A percentile compares a stretch with the other conserved stretches of the same genome.
Evolutionary conservation across 2,329 filamentous ascomycete species (phyloP).

Genomic region (Gremmenia infestans): DNA sequence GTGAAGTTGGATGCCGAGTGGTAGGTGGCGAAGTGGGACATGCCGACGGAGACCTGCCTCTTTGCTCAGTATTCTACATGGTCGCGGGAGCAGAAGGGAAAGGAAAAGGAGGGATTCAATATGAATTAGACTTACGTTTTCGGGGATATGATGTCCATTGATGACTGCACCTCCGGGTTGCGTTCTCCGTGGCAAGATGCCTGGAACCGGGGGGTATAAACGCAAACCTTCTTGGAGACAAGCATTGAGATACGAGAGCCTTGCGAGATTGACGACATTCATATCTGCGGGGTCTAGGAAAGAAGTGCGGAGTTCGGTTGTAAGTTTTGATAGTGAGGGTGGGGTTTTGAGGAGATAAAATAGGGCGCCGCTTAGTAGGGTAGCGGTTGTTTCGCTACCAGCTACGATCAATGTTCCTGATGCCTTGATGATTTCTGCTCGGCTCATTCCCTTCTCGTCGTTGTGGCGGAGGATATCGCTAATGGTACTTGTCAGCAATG

Average conservation of each 20-base stretch:
- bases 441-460: slow-evolving; percentile 2
- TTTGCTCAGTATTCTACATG: too few species aligned
- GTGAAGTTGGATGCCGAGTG: slow-evolving; percentile 3
- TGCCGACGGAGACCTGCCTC: neutral
- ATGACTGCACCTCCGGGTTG: neutral
- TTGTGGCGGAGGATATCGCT: slow-evolving; percentile 5
- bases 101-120: too few species aligned
- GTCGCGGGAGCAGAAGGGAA: too few species aligned
- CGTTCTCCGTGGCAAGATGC: neutral
- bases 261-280: neutral
- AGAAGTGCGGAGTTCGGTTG: slow-evolving; percentile 36
- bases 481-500: neutral
- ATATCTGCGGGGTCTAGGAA: slow-evolving; percentile 30
- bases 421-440: neutral
- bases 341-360: slow-evolving; percentile 51
- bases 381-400: slow-evolving; percentile 32
- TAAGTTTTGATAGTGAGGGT: slow-evolving; percentile 29
- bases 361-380: slow-evolving; percentile 23
- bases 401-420: slow-evolving; percentile 19
- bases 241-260: slow-evolving; percentile 2
- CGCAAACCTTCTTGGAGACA: slow-evolving; percentile 7
- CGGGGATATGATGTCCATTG: neutral
- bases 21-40: neutral
- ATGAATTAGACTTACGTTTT: slow-evolving; percentile 11
- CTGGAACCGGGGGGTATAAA: slow-evolving; percentile 4